phyloP scores from a whole-genome alignment of 2,329 filamentous ascomycete genomes.

The Calonectria ilicicola region DNA sequence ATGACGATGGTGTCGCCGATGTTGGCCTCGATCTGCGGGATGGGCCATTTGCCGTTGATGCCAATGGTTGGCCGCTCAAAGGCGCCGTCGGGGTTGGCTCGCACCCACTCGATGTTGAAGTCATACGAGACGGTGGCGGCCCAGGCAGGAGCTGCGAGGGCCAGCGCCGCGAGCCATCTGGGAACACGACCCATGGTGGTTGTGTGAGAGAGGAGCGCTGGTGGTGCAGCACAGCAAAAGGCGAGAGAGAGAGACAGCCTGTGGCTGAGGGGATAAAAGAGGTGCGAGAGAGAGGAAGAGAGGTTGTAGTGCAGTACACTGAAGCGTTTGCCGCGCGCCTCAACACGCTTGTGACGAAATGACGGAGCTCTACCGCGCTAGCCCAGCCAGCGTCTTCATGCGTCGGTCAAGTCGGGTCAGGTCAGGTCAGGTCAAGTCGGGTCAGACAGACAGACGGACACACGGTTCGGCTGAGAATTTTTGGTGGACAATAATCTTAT shows the following conservation, averaged over 20 bases:
- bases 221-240: background rate
- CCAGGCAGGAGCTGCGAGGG: conserved; percentile 17
- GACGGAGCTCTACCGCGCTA: conserved; percentile 1
- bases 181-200: conserved; percentile 13
- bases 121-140: conserved; percentile 67
- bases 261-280: conserved; percentile 9
- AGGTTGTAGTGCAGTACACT: background rate
- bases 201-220: background rate
- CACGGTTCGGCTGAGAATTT: background rate
- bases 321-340: background rate
- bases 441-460: background rate
- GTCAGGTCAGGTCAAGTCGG: background rate
- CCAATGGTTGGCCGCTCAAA: conserved; percentile 76
- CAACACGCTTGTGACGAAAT: background rate
- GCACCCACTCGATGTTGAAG: conserved; percentile 79
- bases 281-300: background rate
- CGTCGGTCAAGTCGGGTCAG: background rate
- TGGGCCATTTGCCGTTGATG: conserved; percentile 82
- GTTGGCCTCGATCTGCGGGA: conserved; percentile 73
- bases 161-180: background rate
- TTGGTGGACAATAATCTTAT: conserved; percentile 31
- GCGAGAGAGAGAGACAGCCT: background rate
- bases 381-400: background rate
- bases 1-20: conserved; percentile 72
- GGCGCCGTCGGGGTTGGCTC: conserved; percentile 77